Conservation (phyloP, 768 basidiomycete genomes). For the Kwoniella dendrophila region DNA sequence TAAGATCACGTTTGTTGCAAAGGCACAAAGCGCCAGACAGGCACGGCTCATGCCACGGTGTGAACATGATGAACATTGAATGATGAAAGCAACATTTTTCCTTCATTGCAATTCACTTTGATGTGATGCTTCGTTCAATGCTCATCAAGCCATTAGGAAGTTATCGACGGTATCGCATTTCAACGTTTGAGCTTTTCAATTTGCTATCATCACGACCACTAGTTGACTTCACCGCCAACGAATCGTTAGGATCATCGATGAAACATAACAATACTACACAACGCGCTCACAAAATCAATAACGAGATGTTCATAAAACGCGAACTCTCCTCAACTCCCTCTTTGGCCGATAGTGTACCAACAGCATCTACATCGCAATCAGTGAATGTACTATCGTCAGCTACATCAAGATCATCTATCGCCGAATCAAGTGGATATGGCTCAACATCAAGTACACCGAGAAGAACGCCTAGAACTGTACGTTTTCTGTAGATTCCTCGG, state of each 20-base stretch:
- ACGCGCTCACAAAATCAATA: background rate
- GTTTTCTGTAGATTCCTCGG: background rate
- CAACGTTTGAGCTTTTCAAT: too few relatives aligned
- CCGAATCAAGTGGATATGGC: background rate
- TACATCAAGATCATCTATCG: background rate
- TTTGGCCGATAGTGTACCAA: background rate
- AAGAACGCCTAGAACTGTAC: conserved; percentile 1
- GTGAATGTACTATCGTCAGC: background rate
- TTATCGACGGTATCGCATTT: too few relatives aligned
- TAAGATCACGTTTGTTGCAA: too few relatives aligned
- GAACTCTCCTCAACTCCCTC: background rate
- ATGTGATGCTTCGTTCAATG: too few relatives aligned
- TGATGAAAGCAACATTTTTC: too few relatives aligned
- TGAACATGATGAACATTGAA: too few relatives aligned
- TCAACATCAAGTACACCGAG: conserved; percentile 1
- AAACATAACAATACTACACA: background rate
- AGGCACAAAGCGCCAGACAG: too few relatives aligned
- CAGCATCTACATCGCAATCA: background rate
- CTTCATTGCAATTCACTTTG: too few relatives aligned
- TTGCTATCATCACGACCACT: too few relatives aligned
- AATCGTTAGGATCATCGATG: background rate
- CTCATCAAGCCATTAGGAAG: too few relatives aligned
- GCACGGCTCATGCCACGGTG: too few relatives aligned
- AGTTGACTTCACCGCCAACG: too few relatives aligned
- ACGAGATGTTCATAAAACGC: background rate